Conservation (phyloP, 805 yeast species). For the Candida gorgasii region DNA sequence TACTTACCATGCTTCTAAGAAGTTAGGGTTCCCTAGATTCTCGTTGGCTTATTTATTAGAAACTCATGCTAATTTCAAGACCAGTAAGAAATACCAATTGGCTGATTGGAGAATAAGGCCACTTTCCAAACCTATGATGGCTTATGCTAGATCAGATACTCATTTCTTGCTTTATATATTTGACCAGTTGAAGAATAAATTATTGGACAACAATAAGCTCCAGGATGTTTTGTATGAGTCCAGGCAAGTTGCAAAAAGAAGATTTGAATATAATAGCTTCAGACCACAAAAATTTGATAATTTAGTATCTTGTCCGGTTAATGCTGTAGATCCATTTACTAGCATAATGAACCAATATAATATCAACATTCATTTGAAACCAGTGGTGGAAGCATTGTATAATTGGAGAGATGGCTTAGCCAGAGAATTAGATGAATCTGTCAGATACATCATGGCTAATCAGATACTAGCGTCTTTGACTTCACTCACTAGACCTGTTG, state of each 20-base stretch:
- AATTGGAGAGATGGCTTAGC: constrained; percentile 86
- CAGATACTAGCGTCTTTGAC: constrained; percentile 68
- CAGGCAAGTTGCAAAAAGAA: constrained; percentile 72
- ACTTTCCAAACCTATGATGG: constrained; percentile 66
- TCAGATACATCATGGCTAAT: constrained; percentile 80
- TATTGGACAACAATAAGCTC: constrained; percentile 48
- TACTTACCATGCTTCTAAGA: constrained; percentile 85
- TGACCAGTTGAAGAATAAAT: constrained; percentile 66
- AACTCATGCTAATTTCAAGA: constrained; percentile 74
- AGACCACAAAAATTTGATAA: constrained; percentile 39
- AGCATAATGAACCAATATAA: constrained; percentile 64
- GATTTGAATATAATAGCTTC: constrained; percentile 78
- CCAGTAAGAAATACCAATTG: constrained; percentile 91
- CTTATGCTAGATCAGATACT: constrained; percentile 93
- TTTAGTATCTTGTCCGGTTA: constrained; percentile 51
- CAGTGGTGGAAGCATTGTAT: constrained; percentile 60
- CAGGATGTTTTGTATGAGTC: constrained; percentile 72
- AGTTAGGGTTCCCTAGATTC: constrained; percentile 75
- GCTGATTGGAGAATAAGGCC: constrained; percentile 98
- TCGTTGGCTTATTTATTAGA: constrained; percentile 85
- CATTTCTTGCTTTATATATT: constrained; percentile 84
- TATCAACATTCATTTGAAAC: constrained; percentile 53
- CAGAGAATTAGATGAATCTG: constrained; percentile 77
- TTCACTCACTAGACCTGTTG: constrained; percentile 53
- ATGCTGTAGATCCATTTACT: constrained; percentile 66